Conservation (phyloP, 1,284 basidiomycete genomes). For the Pseudozyma flocculosa region DNA sequence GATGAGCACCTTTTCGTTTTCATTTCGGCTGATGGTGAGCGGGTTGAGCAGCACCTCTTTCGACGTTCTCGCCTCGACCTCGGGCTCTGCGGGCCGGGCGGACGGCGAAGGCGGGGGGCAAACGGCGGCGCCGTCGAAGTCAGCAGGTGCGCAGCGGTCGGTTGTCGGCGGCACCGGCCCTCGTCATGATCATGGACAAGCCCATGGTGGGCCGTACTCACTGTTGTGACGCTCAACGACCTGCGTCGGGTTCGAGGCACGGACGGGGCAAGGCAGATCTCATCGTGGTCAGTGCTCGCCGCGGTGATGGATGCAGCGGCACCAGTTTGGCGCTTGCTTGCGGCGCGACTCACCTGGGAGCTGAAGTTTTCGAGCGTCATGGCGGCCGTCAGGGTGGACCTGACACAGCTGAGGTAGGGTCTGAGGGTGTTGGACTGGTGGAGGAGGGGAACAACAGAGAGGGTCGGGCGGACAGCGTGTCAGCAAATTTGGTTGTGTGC, state of each 20-base stretch:
- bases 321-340: too few species aligned
- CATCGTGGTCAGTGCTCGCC: too few species aligned
- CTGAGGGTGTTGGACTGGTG: conserved; percentile 71
- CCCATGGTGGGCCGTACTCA: too few species aligned
- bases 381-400: conserved; percentile 94
- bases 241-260: conserved; percentile 61
- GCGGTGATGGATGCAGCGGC: too few species aligned
- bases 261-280: too few species aligned
- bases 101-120: too few species aligned
- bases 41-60: conserved; percentile 83
- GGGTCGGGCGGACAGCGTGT: too few species aligned
- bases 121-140: too few species aligned
- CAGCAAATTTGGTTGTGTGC: too few species aligned
- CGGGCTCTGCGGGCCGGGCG: conserved; percentile 67
- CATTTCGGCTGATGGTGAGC: conserved; percentile 89
- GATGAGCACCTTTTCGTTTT: conserved; percentile 93
- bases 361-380: conserved; percentile 96
- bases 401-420: conserved; percentile 92
- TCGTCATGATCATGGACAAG: too few species aligned
- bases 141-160: too few species aligned
- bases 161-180: too few species aligned
- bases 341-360: conserved; percentile 76
- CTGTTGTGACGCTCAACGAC: conserved; percentile 96
- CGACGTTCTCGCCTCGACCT: conserved; percentile 49
- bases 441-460: conserved; percentile 61